Percentiles rank a stretch among this genome's conserved stretches.
Conservation (phyloP, 345 rosid genomes). For the Salix purpurea region DNA sequence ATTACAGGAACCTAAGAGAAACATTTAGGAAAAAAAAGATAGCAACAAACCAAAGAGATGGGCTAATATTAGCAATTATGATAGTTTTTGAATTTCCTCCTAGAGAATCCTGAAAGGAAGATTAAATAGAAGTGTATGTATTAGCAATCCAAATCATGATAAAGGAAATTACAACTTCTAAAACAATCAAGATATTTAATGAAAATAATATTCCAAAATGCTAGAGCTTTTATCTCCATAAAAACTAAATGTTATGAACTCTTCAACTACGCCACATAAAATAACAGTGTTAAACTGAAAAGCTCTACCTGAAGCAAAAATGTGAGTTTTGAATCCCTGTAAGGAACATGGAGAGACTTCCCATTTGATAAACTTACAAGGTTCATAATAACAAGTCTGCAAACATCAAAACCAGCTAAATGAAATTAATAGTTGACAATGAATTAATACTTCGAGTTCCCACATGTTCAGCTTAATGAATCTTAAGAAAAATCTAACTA, state of each 20-base stretch:
- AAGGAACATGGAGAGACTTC: slow-evolving; percentile 93
- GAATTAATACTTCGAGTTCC: slow-evolving; percentile 1
- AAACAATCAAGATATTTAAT: neutral
- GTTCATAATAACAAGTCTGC: slow-evolving; percentile 98
- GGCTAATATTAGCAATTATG: slow-evolving; percentile 95
- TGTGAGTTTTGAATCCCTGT: slow-evolving; percentile 96
- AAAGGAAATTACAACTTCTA: neutral
- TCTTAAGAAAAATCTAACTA: neutral
- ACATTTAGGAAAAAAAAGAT: neutral
- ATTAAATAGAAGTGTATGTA: neutral
- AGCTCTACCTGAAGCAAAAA: slow-evolving; percentile 85
- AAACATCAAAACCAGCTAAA: slow-evolving; percentile 14
- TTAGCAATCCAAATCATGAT: neutral
- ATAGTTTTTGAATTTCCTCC: slow-evolving; percentile 97
- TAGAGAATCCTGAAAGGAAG: slow-evolving; percentile 70
- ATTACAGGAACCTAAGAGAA: neutral
- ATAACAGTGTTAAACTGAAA: neutral
- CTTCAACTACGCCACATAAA: neutral
- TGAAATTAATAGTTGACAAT: neutral
- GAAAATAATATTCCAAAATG: neutral
- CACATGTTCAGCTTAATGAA: neutral
- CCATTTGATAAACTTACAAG: slow-evolving; percentile 93
- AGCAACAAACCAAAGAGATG: slow-evolving; percentile 70
- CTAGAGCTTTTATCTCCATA: neutral
- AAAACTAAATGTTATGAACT: neutral